Conservation (phyloP, 1,284 basidiomycete species). For the Termitomyces sp. region DNA sequence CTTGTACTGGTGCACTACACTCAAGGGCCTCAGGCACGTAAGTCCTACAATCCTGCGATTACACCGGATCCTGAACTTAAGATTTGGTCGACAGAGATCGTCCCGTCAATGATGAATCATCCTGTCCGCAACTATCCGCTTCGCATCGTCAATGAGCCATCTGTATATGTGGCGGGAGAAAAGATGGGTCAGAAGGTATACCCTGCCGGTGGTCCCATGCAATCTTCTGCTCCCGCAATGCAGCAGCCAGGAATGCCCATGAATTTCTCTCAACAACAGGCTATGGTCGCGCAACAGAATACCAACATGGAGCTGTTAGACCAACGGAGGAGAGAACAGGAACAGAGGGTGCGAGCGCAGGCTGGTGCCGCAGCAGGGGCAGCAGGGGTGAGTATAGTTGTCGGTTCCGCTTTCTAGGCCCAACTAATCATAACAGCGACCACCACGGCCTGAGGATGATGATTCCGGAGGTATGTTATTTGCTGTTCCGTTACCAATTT, state of each 20-base stretch:
- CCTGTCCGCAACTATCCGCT: constrained; percentile 68
- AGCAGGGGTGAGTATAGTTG: constrained; percentile 21
- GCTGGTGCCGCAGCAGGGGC: constrained; percentile 23
- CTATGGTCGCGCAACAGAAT: constrained; percentile 67
- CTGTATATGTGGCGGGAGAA: constrained; percentile 64
- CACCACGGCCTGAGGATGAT: constrained; percentile 53
- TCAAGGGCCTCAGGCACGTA: constrained; percentile 54
- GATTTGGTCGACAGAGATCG: constrained; percentile 39
- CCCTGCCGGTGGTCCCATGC: constrained; percentile 32
- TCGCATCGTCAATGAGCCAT: constrained; percentile 55
- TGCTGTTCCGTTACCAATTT: background rate
- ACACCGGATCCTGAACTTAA: constrained; percentile 10
- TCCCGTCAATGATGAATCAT: constrained; percentile 47
- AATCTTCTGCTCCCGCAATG: constrained; percentile 25
- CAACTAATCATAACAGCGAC: constrained; percentile 26
- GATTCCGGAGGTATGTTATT: constrained; percentile 54
- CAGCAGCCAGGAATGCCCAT: constrained; percentile 30
- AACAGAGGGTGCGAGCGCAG: constrained; percentile 26
- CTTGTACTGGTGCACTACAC: constrained; percentile 70
- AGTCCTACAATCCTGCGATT: constrained; percentile 23
- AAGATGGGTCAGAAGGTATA: constrained; percentile 61
- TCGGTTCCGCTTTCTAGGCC: background rate
- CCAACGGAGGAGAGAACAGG: constrained; percentile 41
- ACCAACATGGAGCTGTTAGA: constrained; percentile 65
- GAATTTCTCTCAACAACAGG: constrained; percentile 46